A percentile compares a stretch with the other conserved stretches of the same genome.
Conservation (phyloP, 163 green algal genomes). For the Scenedesmus sp. region DNA sequence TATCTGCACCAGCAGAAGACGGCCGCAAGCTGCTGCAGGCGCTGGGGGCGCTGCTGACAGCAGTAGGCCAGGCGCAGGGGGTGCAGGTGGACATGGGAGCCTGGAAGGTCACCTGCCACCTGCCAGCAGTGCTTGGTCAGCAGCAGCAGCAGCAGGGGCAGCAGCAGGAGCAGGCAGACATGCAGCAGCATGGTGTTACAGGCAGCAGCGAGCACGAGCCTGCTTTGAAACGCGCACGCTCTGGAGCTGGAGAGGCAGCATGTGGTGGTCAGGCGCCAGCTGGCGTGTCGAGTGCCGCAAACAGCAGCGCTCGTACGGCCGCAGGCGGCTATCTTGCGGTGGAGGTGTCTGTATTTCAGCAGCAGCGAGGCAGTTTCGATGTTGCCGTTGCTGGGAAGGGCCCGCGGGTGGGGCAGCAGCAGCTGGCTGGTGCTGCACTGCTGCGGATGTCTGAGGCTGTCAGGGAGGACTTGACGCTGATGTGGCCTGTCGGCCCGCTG, state of each 20-base stretch:
- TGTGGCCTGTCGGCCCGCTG: slow-evolving; percentile 22
- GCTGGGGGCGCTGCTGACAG: slow-evolving; percentile 29
- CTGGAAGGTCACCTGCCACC: slow-evolving; percentile 27
- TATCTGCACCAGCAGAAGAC: slow-evolving; percentile 13
- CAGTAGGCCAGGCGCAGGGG: neutral
- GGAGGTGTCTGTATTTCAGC: slow-evolving; percentile 37
- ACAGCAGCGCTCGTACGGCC: neutral
- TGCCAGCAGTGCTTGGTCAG: neutral
- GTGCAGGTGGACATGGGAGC: neutral
- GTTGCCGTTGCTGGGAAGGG: neutral
- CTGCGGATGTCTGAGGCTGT: neutral
- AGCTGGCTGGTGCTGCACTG: neutral
- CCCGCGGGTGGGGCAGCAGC: neutral
- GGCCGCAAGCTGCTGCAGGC: slow-evolving; percentile 44
- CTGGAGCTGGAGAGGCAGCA: neutral
- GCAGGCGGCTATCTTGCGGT: slow-evolving; percentile 5
- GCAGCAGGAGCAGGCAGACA: neutral
- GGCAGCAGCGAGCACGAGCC: neutral
- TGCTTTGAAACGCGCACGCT: neutral
- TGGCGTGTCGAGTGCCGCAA: neutral
- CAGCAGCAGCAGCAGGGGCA: slow-evolving; percentile 38
- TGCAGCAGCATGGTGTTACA: neutral
- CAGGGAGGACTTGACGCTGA: neutral
- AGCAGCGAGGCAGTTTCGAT: neutral
- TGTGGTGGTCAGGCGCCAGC: neutral